Evolutionary conservation across 306 rosid species (phyloP).

Genomic region (Corylus heterophylla): DNA sequence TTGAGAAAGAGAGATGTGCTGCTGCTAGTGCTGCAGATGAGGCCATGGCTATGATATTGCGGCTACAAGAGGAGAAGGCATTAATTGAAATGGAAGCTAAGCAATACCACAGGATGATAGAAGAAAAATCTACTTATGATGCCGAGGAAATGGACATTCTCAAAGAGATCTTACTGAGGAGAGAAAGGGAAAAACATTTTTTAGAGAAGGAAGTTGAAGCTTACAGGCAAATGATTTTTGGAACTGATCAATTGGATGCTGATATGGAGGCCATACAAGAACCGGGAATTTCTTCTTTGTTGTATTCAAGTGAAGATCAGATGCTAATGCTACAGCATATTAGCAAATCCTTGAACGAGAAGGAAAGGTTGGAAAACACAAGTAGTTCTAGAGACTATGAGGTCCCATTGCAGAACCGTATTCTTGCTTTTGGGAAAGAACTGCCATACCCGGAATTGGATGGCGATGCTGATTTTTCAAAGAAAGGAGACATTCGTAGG

Average conservation of each 20-base stretch:
- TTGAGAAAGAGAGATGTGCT: slow-evolving; percentile 60
- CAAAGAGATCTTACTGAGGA: slow-evolving; percentile 51
- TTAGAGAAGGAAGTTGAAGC: slow-evolving; percentile 48
- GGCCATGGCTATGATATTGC: slow-evolving; percentile 62
- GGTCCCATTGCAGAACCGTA: slow-evolving; percentile 24
- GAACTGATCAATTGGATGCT: slow-evolving; percentile 29
- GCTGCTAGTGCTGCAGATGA: slow-evolving; percentile 57
- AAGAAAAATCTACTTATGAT: slow-evolving; percentile 47
- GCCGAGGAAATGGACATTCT: slow-evolving; percentile 62
- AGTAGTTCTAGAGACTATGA: slow-evolving; percentile 24
- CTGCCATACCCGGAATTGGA: slow-evolving; percentile 18
- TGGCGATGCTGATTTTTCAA: slow-evolving; percentile 16
- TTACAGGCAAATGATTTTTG: slow-evolving; percentile 36
- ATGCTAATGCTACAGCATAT: slow-evolving; percentile 11
- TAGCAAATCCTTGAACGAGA: slow-evolving; percentile 3
- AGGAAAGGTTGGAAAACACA: slow-evolving; percentile 23
- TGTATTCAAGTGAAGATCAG: slow-evolving; percentile 22
- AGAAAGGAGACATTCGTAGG: slow-evolving; percentile 22
- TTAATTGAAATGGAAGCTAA: slow-evolving; percentile 53
- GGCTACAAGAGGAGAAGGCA: slow-evolving; percentile 59
- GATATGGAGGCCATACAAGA: slow-evolving; percentile 22
- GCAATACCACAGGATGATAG: slow-evolving; percentile 57
- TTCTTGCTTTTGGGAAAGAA: slow-evolving; percentile 36
- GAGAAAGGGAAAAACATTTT: slow-evolving; percentile 57
- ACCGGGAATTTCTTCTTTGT: slow-evolving; percentile 5